These are phyloP conservation scores for Epichloe scottii DNA, from an alignment of 2,329 filamentous ascomycete species.

Conservation along the genomic window DNA sequence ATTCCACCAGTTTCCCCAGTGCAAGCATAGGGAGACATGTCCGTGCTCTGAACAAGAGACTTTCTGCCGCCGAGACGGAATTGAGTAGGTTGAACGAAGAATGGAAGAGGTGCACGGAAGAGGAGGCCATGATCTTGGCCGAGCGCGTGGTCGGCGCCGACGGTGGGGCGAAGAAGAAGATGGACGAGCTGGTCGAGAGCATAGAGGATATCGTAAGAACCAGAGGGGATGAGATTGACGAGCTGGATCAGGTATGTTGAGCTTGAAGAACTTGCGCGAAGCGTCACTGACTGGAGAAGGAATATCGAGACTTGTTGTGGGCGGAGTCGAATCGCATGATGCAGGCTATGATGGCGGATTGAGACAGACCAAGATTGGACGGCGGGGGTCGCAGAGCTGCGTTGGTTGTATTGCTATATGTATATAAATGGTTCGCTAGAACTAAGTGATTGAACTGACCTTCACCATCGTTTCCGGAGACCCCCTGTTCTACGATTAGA, in stretches of 20 bases:
- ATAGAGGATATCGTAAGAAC: constrained; percentile 12
- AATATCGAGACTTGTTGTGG: constrained; percentile 6
- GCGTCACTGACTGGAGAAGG: background rate
- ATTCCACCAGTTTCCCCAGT: constrained; percentile 11
- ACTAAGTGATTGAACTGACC: too few species aligned
- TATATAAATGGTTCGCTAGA: too few species aligned
- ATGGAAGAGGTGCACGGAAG: constrained; percentile 14
- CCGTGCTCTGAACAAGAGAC: constrained; percentile 9
- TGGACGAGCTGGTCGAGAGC: constrained; percentile 10
- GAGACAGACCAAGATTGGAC: background rate
- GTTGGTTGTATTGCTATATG: background rate
- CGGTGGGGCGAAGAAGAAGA: background rate
- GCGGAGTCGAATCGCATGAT: constrained; percentile 12
- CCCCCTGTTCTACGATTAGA: too few species aligned
- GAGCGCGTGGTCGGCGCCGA: constrained; percentile 4
- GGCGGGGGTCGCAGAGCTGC: too few species aligned
- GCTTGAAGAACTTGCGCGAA: too few species aligned
- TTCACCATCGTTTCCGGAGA: too few species aligned
- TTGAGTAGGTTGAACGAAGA: constrained; percentile 12
- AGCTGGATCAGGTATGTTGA: constrained; percentile 17
- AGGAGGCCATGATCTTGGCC: constrained; percentile 11
- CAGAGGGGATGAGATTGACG: constrained; percentile 12
- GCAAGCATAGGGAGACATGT: constrained; percentile 17
- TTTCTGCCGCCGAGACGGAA: constrained; percentile 13
- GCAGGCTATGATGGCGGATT: constrained; percentile 13